These are phyloP conservation scores for Podospora sp. DNA, from an alignment of 495 filamentous ascomycete genomes.

Conservation along the genomic window DNA sequence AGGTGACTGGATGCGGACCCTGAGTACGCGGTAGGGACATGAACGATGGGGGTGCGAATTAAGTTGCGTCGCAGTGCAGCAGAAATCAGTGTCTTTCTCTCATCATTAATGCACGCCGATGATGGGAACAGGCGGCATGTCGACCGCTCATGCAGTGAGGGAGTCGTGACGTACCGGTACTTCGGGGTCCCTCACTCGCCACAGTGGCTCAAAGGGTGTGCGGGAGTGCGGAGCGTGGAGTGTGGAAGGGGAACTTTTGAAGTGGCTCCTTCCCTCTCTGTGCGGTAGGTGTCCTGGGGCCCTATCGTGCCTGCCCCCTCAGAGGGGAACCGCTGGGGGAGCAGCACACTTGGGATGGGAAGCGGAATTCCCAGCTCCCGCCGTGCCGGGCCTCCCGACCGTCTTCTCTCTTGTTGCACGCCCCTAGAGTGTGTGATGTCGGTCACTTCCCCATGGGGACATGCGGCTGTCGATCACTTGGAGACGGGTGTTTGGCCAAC, in stretches of 20 bases:
- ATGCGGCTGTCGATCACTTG: constrained; percentile 15
- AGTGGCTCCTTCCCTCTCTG: background rate
- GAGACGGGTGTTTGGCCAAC: background rate
- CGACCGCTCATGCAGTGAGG: background rate
- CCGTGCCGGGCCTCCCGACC: constrained; percentile 12
- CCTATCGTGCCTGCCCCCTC: too few species aligned
- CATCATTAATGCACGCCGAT: constrained; percentile 6
- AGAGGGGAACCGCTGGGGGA: background rate
- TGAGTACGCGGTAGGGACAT: background rate
- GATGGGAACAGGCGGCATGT: background rate
- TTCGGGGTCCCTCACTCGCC: constrained; percentile 18
- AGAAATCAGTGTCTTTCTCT: constrained; percentile 13
- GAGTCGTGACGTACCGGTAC: constrained; percentile 15
- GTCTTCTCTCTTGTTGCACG: constrained; percentile 7
- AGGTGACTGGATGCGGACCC: background rate
- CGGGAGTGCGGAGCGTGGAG: background rate
- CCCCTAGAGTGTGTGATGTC: background rate
- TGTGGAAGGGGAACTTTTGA: background rate
- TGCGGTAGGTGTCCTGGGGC: too few species aligned
- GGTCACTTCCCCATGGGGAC: constrained; percentile 7
- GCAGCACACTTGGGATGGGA: background rate
- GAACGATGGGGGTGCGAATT: background rate
- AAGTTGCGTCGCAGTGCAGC: constrained; percentile 14
- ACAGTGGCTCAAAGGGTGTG: constrained; percentile 8
- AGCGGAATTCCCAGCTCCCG: constrained; percentile 19